Conservation (phyloP, 2,329 filamentous ascomycete species). For the Pseudomassariella vexata region DNA sequence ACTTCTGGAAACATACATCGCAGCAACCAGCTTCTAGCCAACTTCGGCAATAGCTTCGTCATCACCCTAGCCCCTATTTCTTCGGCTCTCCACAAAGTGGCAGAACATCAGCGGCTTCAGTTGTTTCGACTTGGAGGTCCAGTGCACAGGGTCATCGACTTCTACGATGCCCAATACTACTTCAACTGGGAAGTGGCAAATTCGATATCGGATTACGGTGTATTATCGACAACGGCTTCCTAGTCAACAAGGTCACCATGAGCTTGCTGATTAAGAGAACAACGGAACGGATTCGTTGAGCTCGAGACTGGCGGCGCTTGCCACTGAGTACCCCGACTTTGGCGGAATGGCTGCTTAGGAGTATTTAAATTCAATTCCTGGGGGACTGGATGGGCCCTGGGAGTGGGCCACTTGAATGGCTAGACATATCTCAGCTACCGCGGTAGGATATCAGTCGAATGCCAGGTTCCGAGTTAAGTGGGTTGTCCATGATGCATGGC, state of each 20-base stretch:
- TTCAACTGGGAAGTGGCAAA: constrained; percentile 70
- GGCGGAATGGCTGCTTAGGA: constrained; percentile 95
- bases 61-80: constrained; percentile 81
- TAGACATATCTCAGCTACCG: constrained; percentile 15
- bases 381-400: constrained; percentile 59
- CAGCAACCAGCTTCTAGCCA: constrained; percentile 60
- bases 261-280: constrained; percentile 74
- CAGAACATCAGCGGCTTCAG: constrained; percentile 74
- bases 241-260: constrained; percentile 66
- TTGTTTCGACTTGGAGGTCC: constrained; percentile 68
- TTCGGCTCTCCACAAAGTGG: constrained; percentile 54
- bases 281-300: constrained; percentile 53
- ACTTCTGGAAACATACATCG: constrained; percentile 60
- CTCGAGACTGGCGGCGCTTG: constrained; percentile 40
- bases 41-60: constrained; percentile 66
- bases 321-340: constrained; percentile 57
- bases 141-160: constrained; percentile 63
- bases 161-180: constrained; percentile 94
- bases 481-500: constrained; percentile 4
- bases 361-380: constrained; percentile 78
- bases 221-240: constrained; percentile 60
- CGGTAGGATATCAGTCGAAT: constrained; percentile 2
- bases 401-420: constrained; percentile 58
- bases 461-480: constrained; percentile 1
- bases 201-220: constrained; percentile 40